Evolutionary conservation across 148 eudicot species (phyloP).

Genomic region (Silene conica): DNA sequence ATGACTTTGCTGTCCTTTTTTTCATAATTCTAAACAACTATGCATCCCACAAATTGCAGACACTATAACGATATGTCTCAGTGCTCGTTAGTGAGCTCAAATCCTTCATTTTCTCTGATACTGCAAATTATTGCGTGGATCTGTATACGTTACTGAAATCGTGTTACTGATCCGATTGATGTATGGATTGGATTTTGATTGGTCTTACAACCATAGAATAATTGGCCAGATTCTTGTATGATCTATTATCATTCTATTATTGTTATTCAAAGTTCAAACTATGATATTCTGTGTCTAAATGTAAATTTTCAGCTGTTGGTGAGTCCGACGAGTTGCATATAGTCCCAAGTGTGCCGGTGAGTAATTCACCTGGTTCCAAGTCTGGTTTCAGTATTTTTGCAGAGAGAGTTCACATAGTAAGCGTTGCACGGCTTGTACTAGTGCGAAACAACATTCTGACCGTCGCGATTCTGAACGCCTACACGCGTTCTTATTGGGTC

Average conservation of each 20-base stretch:
- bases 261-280: slow-evolving; percentile 5
- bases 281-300: slow-evolving; percentile 4
- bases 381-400: slow-evolving; percentile 45
- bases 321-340: slow-evolving; percentile 35
- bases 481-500: no score
- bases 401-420: slow-evolving; percentile 61
- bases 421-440: no score
- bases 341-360: slow-evolving; percentile 44
- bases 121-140: not conserved
- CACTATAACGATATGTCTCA: not conserved
- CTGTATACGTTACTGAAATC: not conserved
- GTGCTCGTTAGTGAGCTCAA: not conserved
- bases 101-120: not conserved
- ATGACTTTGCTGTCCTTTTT: not conserved
- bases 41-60: not conserved
- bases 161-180: not conserved
- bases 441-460: no score
- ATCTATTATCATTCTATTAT: not conserved
- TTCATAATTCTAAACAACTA: not conserved
- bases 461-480: no score
- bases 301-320: slow-evolving; percentile 49
- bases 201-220: not conserved
- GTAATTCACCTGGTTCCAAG: slow-evolving; percentile 60
- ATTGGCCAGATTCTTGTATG: not conserved
- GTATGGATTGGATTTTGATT: not conserved